Evolutionary conservation across 768 basidiomycete genomes (phyloP).

Genomic region (Suillus hirtellus): DNA sequence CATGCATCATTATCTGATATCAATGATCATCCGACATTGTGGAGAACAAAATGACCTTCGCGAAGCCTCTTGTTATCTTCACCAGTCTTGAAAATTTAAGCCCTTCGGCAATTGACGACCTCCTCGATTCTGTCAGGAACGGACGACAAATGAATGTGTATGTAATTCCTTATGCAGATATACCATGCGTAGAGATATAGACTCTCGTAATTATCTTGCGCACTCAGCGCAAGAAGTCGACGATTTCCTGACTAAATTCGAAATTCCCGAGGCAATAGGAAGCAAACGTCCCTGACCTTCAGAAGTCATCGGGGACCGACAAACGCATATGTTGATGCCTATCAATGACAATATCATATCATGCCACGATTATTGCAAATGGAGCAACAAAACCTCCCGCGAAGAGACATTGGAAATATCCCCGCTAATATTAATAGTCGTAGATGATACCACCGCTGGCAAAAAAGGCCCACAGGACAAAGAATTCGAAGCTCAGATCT

Average conservation of each 20-base stretch:
- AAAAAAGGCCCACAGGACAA: not conserved
- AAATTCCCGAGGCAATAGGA: slow-evolving; percentile 5
- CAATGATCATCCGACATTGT: not conserved
- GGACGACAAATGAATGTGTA: not conserved
- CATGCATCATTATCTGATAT: too few species aligned
- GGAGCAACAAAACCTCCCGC: not conserved
- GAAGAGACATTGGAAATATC: not conserved
- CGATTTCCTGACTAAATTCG: not conserved
- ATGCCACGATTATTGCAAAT: not conserved
- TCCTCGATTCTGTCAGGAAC: not conserved
- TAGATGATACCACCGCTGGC: not conserved
- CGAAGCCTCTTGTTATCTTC: not conserved
- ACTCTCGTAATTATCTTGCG: not conserved
- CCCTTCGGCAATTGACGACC: not conserved
- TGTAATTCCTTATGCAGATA: not conserved
- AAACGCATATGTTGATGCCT: not conserved
- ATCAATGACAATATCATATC: not conserved
- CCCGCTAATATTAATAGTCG: not conserved
- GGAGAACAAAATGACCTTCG: not conserved
- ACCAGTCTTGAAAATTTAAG: not conserved
- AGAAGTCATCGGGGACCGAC: not conserved
- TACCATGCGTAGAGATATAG: not conserved
- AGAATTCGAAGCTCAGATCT: not conserved
- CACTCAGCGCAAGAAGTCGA: not conserved
- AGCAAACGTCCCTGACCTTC: not conserved